Conservation (phyloP, 768 basidiomycete species). For the Naematelia encephala region DNA sequence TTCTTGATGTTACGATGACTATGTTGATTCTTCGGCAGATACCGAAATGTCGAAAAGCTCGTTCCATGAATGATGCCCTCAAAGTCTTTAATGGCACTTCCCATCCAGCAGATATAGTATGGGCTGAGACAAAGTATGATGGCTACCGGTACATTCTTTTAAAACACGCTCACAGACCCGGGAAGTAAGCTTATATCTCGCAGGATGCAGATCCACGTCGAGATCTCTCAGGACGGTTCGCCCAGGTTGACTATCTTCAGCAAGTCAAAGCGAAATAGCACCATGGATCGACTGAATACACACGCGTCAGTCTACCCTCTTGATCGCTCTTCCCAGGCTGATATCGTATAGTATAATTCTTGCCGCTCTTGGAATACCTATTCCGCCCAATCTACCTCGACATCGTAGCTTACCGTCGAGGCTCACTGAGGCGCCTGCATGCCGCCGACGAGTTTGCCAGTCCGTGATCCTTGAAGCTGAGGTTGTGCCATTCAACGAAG, state of each 20-base stretch:
- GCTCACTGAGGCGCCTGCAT: background rate
- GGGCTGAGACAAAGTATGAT: slow-evolving; percentile 92
- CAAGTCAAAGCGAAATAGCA: slow-evolving; percentile 82
- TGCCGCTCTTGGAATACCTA: slow-evolving; percentile 58
- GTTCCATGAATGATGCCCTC: slow-evolving; percentile 59
- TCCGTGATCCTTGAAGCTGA: slow-evolving; percentile 71
- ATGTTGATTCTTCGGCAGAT: slow-evolving; percentile 54
- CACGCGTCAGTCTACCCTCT: slow-evolving; percentile 52
- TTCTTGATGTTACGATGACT: background rate
- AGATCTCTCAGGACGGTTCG: slow-evolving; percentile 52
- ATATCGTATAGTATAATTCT: slow-evolving; percentile 57
- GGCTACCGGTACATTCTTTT: slow-evolving; percentile 67
- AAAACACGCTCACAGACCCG: background rate
- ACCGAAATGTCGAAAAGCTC: slow-evolving; percentile 77
- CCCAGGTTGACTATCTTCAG: slow-evolving; percentile 73
- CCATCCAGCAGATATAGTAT: slow-evolving; percentile 55
- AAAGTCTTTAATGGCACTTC: slow-evolving; percentile 50
- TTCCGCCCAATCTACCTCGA: slow-evolving; percentile 7
- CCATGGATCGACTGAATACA: slow-evolving; percentile 66
- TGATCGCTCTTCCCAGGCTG: background rate
- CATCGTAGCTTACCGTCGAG: slow-evolving; percentile 8
- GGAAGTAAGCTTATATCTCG: background rate
- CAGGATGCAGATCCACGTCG: slow-evolving; percentile 80
- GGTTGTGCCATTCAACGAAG: slow-evolving; percentile 77
- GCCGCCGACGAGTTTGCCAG: background rate